Evolutionary conservation across 2,329 filamentous ascomycete genomes (phyloP).

Genomic region (Claviceps sp.): DNA sequence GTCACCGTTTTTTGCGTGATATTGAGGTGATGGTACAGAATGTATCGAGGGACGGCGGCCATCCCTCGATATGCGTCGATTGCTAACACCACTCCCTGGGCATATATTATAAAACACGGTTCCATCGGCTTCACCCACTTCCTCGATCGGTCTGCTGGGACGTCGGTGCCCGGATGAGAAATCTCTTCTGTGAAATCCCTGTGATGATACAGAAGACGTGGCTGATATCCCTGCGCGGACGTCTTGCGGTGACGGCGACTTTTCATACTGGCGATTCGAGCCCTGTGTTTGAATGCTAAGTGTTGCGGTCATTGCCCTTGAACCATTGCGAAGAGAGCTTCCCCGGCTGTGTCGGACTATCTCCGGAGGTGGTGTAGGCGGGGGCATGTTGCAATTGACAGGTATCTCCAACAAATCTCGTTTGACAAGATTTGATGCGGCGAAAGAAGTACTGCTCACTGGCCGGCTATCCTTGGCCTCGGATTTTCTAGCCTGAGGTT

Average conservation of each 20-base stretch:
- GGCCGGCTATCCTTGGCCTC: constrained; percentile 66
- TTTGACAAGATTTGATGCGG: constrained; percentile 85
- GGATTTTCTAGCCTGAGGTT: constrained; percentile 31
- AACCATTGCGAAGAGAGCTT: constrained; percentile 47
- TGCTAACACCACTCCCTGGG: constrained; percentile 28
- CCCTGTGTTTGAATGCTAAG: constrained; percentile 47
- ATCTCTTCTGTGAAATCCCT: constrained; percentile 29
- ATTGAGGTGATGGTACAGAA: constrained; percentile 37
- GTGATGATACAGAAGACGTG: constrained; percentile 33
- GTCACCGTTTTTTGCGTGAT: constrained; percentile 71
- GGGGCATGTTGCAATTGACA: constrained; percentile 68
- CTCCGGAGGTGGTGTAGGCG: constrained; percentile 96
- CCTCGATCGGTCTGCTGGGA: constrained; percentile 20
- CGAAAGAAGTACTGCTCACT: constrained; percentile 75
- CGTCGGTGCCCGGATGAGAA: constrained; percentile 16
- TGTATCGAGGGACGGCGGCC: constrained; percentile 14
- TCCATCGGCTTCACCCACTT: constrained; percentile 49
- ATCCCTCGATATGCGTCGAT: constrained; percentile 24
- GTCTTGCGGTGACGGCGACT: constrained; percentile 33
- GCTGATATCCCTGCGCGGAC: constrained; percentile 23
- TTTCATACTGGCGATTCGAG: constrained; percentile 41
- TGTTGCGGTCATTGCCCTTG: constrained; percentile 47
- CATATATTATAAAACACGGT: constrained; percentile 60
- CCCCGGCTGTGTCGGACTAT: constrained; percentile 54
- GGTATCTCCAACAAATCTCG: constrained; percentile 73